A percentile compares a stretch with the other conserved stretches of the same genome.
Conservation (phyloP, 2,329 filamentous ascomycete species). For the Xylariaceae sp. region DNA sequence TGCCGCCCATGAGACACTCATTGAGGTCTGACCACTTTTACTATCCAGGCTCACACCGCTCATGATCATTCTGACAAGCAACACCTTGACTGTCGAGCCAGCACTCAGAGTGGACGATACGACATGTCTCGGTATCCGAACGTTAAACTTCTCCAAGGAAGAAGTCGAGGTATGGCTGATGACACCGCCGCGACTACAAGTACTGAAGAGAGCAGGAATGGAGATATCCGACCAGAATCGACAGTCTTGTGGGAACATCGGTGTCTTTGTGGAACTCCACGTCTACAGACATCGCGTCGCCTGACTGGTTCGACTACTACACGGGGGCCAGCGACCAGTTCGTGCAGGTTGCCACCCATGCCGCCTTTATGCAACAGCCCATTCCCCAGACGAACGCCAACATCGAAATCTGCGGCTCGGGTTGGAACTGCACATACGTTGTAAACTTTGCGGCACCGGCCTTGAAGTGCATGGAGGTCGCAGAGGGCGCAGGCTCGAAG, state of each 20-base stretch:
- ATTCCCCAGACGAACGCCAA: constrained; percentile 26
- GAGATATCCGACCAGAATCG: constrained; percentile 25
- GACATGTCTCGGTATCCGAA: constrained; percentile 26
- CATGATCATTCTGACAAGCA: constrained; percentile 35
- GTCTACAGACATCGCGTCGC: constrained; percentile 6
- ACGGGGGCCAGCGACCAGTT: constrained; percentile 20
- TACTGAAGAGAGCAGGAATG: constrained; percentile 22
- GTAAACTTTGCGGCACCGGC: constrained; percentile 34
- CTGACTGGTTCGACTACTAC: constrained; percentile 31
- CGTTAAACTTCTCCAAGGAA: constrained; percentile 31
- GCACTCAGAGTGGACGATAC: constrained; percentile 18
- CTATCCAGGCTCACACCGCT: constrained; percentile 29
- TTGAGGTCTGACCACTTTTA: background rate
- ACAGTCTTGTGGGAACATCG: constrained; percentile 23
- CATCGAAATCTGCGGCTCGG: constrained; percentile 29
- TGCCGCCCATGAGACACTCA: background rate
- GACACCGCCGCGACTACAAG: no score
- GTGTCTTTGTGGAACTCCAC: constrained; percentile 30
- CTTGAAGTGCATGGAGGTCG: constrained; percentile 34
- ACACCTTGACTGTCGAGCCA: constrained; percentile 30
- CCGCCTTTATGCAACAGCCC: constrained; percentile 20
- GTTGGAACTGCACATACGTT: constrained; percentile 36
- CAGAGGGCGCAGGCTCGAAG: constrained; percentile 24
- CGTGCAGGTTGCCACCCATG: constrained; percentile 23
- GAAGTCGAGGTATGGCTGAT: constrained; percentile 19